Conservation (phyloP, 73 alveolate species). For the Blepharisma japonicum region DNA sequence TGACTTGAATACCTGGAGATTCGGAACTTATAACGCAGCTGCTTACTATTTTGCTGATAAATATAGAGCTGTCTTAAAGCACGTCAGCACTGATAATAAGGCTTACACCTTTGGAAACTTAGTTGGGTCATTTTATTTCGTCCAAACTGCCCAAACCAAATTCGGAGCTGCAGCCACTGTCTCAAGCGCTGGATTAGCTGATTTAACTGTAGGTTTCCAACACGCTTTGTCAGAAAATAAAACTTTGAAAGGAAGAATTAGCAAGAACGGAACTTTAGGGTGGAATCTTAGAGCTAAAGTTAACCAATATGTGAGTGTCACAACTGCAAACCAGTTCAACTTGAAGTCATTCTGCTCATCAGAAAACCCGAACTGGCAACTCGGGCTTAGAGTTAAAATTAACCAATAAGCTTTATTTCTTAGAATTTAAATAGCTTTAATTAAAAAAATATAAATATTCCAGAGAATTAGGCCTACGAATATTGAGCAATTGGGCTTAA, state of each 20-base stretch:
- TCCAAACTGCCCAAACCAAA: not conserved
- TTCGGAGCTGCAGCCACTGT: not conserved
- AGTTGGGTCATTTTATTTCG: not conserved
- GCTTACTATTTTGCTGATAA: not conserved
- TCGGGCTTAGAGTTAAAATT: constrained; percentile 11
- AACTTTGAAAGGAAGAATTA: not conserved
- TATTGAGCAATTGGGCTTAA: no score
- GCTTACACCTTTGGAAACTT: not conserved
- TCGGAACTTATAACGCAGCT: constrained; percentile 19
- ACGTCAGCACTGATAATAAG: constrained; percentile 1
- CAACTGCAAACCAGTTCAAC: constrained; percentile 15
- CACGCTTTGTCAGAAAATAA: not conserved
- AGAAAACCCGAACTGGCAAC: not conserved
- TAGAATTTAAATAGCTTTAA: no score
- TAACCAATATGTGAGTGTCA: not conserved
- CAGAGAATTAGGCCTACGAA: no score
- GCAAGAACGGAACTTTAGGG: not conserved
- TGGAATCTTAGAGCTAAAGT: not conserved
- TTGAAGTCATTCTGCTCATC: not conserved
- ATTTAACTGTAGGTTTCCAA: not conserved
- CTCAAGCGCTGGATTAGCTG: not conserved
- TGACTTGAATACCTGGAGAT: not conserved
- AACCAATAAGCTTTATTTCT: not conserved
- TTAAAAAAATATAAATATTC: no score
- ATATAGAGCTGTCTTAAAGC: not conserved